phyloP scores from a whole-genome alignment of 2,329 filamentous ascomycete genomes.

The Fusarium chaquense region DNA sequence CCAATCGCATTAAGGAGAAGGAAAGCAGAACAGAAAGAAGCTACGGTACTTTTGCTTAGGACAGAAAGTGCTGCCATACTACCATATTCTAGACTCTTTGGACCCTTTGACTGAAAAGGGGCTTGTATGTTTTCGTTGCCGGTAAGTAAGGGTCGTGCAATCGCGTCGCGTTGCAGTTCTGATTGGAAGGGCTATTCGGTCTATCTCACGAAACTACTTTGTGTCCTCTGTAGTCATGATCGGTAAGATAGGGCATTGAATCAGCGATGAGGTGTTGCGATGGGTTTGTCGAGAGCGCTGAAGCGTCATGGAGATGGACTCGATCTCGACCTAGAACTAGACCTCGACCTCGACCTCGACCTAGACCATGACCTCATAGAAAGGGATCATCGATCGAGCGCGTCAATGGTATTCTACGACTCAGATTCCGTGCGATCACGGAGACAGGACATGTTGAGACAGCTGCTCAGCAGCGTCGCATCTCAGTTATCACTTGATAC shows the following conservation, averaged over 20 bases:
- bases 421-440: no score
- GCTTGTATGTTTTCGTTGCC: no score
- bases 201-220: neutral
- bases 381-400: neutral
- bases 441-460: no score
- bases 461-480: neutral
- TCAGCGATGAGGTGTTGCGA: neutral
- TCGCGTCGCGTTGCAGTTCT: neutral
- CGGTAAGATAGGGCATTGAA: rapidly evolving
- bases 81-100: no score
- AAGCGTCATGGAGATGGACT: neutral
- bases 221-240: neutral
- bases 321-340: neutral
- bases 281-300: neutral
- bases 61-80: no score
- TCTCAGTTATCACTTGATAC: no score
- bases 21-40: no score
- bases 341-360: neutral
- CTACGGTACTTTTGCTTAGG: no score
- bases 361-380: neutral
- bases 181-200: neutral
- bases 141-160: neutral
- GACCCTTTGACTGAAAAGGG: neutral
- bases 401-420: rapidly evolving
- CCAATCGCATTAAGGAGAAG: no score